Evolutionary conservation across 352 stramenopile species (phyloP), one percentile per base, ranked within the genome.

Genomic region (Detonula confervacea): DNA sequence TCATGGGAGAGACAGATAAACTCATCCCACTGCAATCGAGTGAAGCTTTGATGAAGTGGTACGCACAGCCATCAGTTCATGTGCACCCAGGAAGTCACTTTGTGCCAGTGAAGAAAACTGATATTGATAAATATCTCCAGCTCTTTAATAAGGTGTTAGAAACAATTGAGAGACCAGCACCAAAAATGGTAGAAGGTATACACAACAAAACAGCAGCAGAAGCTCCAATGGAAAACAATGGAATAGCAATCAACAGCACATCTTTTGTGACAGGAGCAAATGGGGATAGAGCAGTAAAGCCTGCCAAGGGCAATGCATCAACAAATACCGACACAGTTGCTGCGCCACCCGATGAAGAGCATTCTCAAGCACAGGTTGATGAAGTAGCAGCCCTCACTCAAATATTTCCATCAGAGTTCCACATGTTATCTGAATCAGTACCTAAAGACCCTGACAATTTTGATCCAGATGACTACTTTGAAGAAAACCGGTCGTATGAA

Each of bases 351-450:
- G 86, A 93, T 60, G 81, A 88, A 51, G 86, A 93, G 70, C 81
- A 80, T 49, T 44, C 56, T 22, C 62, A 76, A 66, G 49, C 80
- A 27, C 88, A 93, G 72, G 74, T 77, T 37, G 86, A 93, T 49
- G 88, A 93, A 82, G 72, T 91, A 30, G 52, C 87, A 51, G 83
- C 86, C 11, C 39, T 93, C 7, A 42, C 79, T 46, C 81, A 85
- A 35, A 93, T 93, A 64, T 93, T 87, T 67, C 79, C 84, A 16
- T 63, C 80, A 20, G 86, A 91, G 76, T 88, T 93, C 42, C 9
- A 57, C 35, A 52, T 93, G 1, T 24, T 87, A 33, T 91, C 88
- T 5, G 29, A 56, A 59, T 60, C 61, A 6, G 62, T 9, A 42
- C 57, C 42, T 16, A 66, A 25, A 30, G 27, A 78, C 8, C 24